phyloP scores from a whole-genome alignment of 73 alveolate genomes.

The Paramecium bursaria region DNA sequence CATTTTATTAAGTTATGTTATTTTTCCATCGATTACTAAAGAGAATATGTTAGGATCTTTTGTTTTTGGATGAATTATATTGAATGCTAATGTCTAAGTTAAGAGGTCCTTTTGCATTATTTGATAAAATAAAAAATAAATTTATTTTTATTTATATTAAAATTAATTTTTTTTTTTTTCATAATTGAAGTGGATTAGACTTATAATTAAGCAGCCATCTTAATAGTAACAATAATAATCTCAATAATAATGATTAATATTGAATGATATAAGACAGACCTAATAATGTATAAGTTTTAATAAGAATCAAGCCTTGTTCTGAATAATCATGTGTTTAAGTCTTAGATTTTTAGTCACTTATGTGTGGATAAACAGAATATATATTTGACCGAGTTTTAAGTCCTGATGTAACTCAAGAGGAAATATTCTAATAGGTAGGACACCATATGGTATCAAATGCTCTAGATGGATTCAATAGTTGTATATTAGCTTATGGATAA shows the following conservation, averaged over 20 bases:
- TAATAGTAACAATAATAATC: no score
- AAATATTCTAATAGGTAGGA: slow-evolving; percentile 88
- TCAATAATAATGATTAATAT: no score
- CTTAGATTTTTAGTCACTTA: not conserved
- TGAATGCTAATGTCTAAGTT: slow-evolving; percentile 29
- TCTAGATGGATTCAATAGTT: slow-evolving; percentile 94
- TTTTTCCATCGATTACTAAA: slow-evolving; percentile 24
- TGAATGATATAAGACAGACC: no score
- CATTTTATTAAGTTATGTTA: slow-evolving; percentile 16
- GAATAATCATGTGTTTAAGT: slow-evolving; percentile 1
- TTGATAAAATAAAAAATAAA: no score
- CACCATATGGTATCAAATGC: slow-evolving; percentile 88
- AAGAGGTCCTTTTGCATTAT: slow-evolving; percentile 45
- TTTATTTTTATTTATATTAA: no score
- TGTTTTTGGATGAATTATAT: slow-evolving; percentile 10
- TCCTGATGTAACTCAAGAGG: slow-evolving; percentile 88
- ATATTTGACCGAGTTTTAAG: slow-evolving; percentile 89
- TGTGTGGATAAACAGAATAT: slow-evolving; percentile 73
- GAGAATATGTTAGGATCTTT: slow-evolving; percentile 39
- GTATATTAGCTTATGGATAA: slow-evolving; percentile 98
- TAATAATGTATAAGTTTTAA: slow-evolving; percentile 13
- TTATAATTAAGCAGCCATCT: no score
- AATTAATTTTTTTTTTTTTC: no score
- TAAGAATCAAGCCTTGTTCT: slow-evolving; percentile 29
- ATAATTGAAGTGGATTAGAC: no score